phyloP scores from a whole-genome alignment of 768 basidiomycete species.

The Amanita thiersii region DNA sequence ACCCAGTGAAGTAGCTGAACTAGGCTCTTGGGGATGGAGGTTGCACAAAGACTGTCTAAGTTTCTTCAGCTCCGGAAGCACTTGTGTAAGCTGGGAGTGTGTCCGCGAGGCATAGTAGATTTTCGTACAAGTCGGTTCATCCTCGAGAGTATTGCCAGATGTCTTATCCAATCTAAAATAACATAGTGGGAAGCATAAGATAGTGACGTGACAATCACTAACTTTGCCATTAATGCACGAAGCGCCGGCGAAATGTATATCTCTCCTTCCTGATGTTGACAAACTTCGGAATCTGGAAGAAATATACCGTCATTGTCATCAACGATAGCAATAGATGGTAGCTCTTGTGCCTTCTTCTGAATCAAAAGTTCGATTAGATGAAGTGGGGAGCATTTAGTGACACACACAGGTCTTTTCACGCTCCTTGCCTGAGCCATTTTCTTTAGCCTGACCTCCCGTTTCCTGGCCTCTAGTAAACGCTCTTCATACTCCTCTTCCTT shows the following conservation, averaged over 20 bases:
- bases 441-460: conserved; percentile 50
- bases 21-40: conserved; percentile 13
- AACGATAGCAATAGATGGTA: conserved; percentile 12
- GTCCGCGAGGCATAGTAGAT: conserved; percentile 94
- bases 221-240: conserved; percentile 76
- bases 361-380: neutral
- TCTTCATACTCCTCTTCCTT: conserved; percentile 60
- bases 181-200: neutral
- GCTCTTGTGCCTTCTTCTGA: conserved; percentile 1
- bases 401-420: conserved; percentile 50
- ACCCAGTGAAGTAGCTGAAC: conserved; percentile 12
- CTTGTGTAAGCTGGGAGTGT: conserved; percentile 90
- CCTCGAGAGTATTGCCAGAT: conserved; percentile 16
- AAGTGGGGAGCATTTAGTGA: neutral
- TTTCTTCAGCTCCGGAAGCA: conserved; percentile 76
- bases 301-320: conserved; percentile 59
- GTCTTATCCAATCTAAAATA: conserved; percentile 24
- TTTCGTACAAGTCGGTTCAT: conserved; percentile 63
- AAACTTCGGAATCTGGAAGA: conserved; percentile 53
- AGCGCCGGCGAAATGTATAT: conserved; percentile 71
- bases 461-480: conserved; percentile 49
- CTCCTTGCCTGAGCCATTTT: conserved; percentile 48
- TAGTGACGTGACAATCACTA: conserved; percentile 13
- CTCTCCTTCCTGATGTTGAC: conserved; percentile 25
- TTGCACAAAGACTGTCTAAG: conserved; percentile 35